Percentiles rank a stretch among this genome's conserved stretches.
Conservation (phyloP, 2,329 filamentous ascomycete genomes). For the Trichoderma hamatum region DNA sequence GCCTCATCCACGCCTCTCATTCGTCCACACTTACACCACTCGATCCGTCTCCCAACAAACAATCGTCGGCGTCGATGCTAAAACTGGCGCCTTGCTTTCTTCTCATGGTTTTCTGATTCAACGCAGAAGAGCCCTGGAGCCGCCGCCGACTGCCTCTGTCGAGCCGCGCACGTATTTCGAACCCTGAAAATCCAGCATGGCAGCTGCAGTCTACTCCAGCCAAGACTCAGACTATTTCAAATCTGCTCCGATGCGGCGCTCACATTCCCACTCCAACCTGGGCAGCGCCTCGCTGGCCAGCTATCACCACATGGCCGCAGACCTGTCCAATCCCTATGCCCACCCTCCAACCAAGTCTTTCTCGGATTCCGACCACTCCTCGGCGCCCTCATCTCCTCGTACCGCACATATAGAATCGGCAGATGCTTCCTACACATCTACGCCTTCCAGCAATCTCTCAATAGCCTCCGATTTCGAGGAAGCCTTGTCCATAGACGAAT, state of each 20-base stretch:
- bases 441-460: conserved; percentile 65
- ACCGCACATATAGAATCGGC: conserved; percentile 56
- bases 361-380: conserved; percentile 54
- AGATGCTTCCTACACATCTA: conserved; percentile 62
- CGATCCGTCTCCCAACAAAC: conserved; percentile 9
- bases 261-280: conserved; percentile 64
- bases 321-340: conserved; percentile 51
- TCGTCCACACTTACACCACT: conserved; percentile 25
- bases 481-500: conserved; percentile 47
- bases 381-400: conserved; percentile 59
- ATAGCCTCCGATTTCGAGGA: conserved; percentile 61
- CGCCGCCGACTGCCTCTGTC: conserved; percentile 6
- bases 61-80: neutral
- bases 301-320: conserved; percentile 48
- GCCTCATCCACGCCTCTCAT: conserved; percentile 23
- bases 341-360: conserved; percentile 47
- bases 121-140: neutral
- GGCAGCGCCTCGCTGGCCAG: conserved; percentile 47
- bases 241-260: conserved; percentile 57
- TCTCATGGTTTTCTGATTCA: conserved; percentile 21
- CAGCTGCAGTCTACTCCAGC: conserved; percentile 55
- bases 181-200: conserved; percentile 47
- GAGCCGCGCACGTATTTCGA: conserved; percentile 18
- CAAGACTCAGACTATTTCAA: conserved; percentile 63
- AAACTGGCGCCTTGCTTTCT: neutral